Conservation (phyloP, 805 yeast species). For the Ogataea saltuana region DNA sequence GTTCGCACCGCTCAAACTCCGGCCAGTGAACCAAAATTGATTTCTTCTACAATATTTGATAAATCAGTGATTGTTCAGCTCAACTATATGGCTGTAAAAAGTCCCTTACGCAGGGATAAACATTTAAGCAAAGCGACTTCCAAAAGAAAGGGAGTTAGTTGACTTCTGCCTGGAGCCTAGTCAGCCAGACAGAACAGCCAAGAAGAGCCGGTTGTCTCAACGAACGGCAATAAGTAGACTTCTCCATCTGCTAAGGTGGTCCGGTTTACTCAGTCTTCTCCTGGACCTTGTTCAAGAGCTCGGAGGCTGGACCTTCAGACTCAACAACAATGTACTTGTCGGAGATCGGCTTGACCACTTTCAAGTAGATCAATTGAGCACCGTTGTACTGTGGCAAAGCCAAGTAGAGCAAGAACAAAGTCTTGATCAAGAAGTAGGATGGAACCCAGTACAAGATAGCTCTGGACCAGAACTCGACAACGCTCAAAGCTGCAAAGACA, state of each 20-base stretch:
- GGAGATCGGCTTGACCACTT: slow-evolving; percentile 66
- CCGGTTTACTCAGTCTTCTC: slow-evolving; percentile 43
- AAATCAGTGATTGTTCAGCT: no score
- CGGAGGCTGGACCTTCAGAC: slow-evolving; percentile 33
- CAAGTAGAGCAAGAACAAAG: slow-evolving; percentile 81
- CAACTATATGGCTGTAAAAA: no score
- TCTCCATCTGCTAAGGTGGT: background rate
- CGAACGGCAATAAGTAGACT: background rate
- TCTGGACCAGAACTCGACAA: slow-evolving; percentile 93
- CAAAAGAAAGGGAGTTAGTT: no score
- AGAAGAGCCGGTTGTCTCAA: no score
- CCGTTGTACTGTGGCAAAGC: slow-evolving; percentile 89
- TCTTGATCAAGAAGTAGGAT: slow-evolving; percentile 93
- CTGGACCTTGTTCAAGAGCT: slow-evolving; percentile 45
- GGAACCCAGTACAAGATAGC: slow-evolving; percentile 95
- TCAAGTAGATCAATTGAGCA: slow-evolving; percentile 68
- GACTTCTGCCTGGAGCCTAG: no score
- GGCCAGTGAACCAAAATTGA: no score
- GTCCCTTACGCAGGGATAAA: no score
- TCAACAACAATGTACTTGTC: slow-evolving; percentile 39
- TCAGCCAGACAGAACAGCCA: no score
- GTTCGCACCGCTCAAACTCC: no score
- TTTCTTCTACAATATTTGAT: no score
- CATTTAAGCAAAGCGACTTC: no score
- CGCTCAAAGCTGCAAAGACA: slow-evolving; percentile 89